Evolutionary conservation across 163 green algal species (phyloP).

Genomic region (Volvox carteri): DNA sequence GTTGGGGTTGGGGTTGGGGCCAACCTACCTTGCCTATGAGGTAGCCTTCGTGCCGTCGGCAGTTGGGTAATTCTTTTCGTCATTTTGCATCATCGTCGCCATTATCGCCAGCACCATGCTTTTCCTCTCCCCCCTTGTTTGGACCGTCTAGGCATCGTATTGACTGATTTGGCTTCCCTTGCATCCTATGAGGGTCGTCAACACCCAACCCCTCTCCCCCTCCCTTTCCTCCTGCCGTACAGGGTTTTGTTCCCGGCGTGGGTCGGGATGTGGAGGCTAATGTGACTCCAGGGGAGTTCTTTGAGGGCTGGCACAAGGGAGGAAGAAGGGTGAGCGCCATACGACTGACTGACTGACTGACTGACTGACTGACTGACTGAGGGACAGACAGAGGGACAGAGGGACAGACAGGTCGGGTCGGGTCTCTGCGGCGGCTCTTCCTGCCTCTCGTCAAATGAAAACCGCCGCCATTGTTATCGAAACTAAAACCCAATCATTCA

Average conservation of each 20-base stretch:
- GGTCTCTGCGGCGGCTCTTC: neutral
- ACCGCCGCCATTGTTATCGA: neutral
- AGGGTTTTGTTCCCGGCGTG: constrained; percentile 46
- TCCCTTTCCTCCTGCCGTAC: neutral
- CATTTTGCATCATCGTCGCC: neutral
- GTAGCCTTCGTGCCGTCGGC: neutral
- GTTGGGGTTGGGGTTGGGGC: no score
- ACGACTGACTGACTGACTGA: neutral
- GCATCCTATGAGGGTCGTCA: neutral
- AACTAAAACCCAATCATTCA: neutral
- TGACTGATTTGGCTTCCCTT: neutral
- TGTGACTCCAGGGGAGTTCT: constrained; percentile 62
- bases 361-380: neutral
- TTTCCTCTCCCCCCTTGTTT: neutral
- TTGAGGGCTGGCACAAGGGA: constrained; percentile 65
- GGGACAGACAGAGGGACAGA: neutral
- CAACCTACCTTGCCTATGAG: no score
- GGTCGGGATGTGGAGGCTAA: constrained; percentile 61
- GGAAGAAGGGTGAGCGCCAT: constrained; percentile 38
- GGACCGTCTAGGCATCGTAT: neutral
- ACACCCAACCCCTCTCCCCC: neutral
- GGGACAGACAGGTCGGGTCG: neutral
- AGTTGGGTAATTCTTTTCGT: neutral
- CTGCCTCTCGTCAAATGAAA: constrained; percentile 8
- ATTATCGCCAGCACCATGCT: neutral